Evolutionary conservation across 768 basidiomycete species (phyloP).

Genomic region (Symmetrospora coprosmae): DNA sequence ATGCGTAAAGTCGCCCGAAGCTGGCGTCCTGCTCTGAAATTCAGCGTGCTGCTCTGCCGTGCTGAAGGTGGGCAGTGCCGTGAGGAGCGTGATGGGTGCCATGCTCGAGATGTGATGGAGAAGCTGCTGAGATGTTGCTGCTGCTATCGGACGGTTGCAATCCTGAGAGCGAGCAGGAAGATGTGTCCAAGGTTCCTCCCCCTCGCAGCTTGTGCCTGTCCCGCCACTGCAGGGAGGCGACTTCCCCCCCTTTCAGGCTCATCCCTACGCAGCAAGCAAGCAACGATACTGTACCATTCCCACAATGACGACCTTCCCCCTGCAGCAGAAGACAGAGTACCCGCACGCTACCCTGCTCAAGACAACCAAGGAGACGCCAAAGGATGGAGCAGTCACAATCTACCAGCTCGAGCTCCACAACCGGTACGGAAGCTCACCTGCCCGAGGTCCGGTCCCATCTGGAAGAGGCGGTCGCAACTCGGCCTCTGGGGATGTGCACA

Average conservation of each 20-base stretch:
- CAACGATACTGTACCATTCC: too few relatives aligned
- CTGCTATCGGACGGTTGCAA: too few relatives aligned
- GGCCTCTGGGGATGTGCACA: too few relatives aligned
- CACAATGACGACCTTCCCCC: too few relatives aligned
- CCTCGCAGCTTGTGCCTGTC: too few relatives aligned
- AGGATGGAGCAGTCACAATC: neutral
- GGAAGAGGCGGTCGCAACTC: too few relatives aligned
- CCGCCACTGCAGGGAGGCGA: too few relatives aligned
- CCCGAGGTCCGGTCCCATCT: too few relatives aligned
- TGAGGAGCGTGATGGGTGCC: conserved; percentile 18
- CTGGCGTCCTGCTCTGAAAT: conserved; percentile 10
- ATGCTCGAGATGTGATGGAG: neutral
- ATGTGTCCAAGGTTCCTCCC: too few relatives aligned
- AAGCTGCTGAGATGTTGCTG: neutral
- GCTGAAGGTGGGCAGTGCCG: conserved; percentile 1
- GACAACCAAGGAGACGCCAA: neutral
- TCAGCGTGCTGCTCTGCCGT: neutral
- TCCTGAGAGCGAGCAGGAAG: too few relatives aligned
- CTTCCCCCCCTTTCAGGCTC: too few relatives aligned
- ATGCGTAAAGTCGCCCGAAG: conserved; percentile 16
- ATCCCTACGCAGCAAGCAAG: too few relatives aligned
- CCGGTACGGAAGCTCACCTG: conserved; percentile 14
- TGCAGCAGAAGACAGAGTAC: neutral
- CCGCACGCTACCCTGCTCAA: neutral
- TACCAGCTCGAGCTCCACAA: conserved; percentile 17